Evolutionary conservation across 768 basidiomycete species (phyloP), one percentile per base, ranked within the genome.

Genomic region (Filobasidium wieringae): DNA sequence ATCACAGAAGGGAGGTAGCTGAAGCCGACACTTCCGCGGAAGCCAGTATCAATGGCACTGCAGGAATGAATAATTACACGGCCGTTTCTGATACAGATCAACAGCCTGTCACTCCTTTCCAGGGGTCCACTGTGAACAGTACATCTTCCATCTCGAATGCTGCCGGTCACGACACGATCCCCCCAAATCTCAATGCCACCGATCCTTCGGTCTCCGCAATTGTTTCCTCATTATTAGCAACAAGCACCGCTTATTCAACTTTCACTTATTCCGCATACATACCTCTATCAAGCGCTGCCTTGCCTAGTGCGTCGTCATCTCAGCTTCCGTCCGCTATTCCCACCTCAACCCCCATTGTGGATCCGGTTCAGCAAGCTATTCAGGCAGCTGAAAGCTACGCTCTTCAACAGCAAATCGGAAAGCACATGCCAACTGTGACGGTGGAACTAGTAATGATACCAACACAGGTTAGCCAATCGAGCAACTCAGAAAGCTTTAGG

Each of bases 341-440:
- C 17, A 14, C 45, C 15, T 36, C 51, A 5, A 34, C 26, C 15
- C 19, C 51, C 9, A 19, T 57, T 29, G 55, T 57, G 29, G 51
- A 62, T 24, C 43, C 64, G 12, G 52, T 65, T 9, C 62, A 61
- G 8, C 51, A 65, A 26, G 64, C 64, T 6, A 43, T 62, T 14
- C 51, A 57, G 26, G 65, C 64, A 0, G 67, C 68, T 11, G 58
- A 67, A 59, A 61, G 55, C n/a, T 59, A 57, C 52, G 58, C 58
- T 22, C 60, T 62, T 14, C 53, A 64, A 15, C 64, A 62, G 19
- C 52, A 63, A 34, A 41, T 67, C n/a, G 65, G 58, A 9, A 29
- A 53, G 30, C 36, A 59, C 24, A 33, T 73, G 59, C 72, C 72
- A 15, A 73, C 72, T 6, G 56, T 73, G 14, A 73, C 72, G 9